phyloP scores from a whole-genome alignment of 495 filamentous ascomycete species.

The Podospora appendiculata region DNA sequence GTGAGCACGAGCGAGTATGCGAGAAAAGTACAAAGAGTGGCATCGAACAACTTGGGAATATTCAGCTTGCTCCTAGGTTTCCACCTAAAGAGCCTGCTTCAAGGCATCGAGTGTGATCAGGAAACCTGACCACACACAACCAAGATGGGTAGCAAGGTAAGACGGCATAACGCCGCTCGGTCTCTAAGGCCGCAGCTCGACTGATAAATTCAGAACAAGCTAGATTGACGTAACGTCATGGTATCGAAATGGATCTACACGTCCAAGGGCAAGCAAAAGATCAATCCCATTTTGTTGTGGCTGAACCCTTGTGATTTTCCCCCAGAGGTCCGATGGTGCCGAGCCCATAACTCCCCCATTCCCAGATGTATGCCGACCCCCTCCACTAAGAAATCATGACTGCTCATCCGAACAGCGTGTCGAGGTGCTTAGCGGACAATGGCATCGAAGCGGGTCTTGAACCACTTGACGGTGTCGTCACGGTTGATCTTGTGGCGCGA shows the following conservation, averaged over 20 bases:
- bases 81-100: no score
- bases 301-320: slow-evolving; percentile 3
- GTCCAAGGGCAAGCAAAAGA: slow-evolving; percentile 8
- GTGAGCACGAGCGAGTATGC: no score
- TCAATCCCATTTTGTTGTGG: slow-evolving; percentile 1
- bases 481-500: slow-evolving; percentile 85
- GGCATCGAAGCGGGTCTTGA: slow-evolving; percentile 99
- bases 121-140: no score
- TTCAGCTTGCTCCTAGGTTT: no score
- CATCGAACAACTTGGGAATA: no score
- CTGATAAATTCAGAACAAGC: slow-evolving; percentile 39
- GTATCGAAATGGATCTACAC: slow-evolving; percentile 20
- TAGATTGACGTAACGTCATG: slow-evolving; percentile 25
- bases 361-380: slow-evolving; percentile 13
- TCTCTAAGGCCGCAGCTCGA: slow-evolving; percentile 54
- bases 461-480: slow-evolving; percentile 95
- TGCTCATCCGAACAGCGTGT: slow-evolving; percentile 13
- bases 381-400: slow-evolving; percentile 15
- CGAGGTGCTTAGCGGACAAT: slow-evolving; percentile 70
- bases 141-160: slow-evolving; percentile 20
- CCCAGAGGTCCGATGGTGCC: slow-evolving; percentile 13
- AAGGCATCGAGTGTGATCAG: no score
- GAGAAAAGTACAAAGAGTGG: no score
- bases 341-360: slow-evolving; percentile 12
- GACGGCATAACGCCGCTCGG: slow-evolving; percentile 56